A percentile compares a stretch with the other conserved stretches of the same genome.
phyloP scores from a whole-genome alignment of 352 stramenopile species.

The Globisporangium polare region DNA sequence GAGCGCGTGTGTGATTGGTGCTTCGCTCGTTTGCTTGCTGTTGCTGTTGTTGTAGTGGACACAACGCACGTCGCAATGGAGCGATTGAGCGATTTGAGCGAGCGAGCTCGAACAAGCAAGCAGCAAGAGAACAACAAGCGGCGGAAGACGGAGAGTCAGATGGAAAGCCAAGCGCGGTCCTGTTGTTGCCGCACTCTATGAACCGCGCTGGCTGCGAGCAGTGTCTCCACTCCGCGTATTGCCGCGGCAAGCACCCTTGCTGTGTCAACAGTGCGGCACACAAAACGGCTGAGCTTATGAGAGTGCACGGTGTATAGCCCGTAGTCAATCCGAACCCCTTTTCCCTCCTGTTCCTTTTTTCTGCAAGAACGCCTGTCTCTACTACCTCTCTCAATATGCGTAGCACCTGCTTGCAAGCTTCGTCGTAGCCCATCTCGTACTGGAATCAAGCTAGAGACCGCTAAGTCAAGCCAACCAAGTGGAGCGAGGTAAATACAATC shows the following conservation, averaged over 20 bases:
- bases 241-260: no score
- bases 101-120: constrained; percentile 5
- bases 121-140: constrained; percentile 2
- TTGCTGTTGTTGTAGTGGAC: constrained; percentile 4
- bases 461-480: not conserved
- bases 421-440: no score
- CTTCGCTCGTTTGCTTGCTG: not conserved
- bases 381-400: not conserved
- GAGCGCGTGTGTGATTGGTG: constrained; percentile 1
- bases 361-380: not conserved
- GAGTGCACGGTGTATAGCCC: not conserved
- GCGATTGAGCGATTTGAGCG: constrained; percentile 1
- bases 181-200: not conserved
- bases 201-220: not conserved
- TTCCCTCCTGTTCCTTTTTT: not conserved
- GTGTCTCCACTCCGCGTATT: no score
- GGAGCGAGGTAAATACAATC: not conserved
- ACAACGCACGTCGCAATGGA: not conserved
- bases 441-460: no score
- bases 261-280: no score
- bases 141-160: not conserved
- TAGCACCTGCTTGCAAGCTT: not conserved
- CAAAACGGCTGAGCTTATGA: not conserved
- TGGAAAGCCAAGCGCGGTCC: not conserved
- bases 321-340: not conserved